Conservation (phyloP, 257 asterid species). For the Scutellaria minor region DNA sequence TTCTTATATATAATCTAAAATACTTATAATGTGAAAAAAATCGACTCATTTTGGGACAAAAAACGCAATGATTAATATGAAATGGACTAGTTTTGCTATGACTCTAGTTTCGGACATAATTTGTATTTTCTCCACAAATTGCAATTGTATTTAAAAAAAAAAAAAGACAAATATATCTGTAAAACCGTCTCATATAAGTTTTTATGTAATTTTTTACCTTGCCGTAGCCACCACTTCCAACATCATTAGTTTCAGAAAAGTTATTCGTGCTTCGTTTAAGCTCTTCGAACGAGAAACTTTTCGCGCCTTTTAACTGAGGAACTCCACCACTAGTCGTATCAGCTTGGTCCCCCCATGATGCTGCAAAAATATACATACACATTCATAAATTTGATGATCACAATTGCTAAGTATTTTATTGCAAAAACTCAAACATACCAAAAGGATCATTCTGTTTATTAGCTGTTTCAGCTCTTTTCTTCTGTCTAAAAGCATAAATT, state of each 20-base stretch:
- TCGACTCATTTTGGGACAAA: too few relatives aligned
- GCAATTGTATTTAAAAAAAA: too few relatives aligned
- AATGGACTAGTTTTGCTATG: too few relatives aligned
- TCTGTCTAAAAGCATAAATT: constrained; percentile 78
- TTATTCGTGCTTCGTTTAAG: constrained; percentile 72
- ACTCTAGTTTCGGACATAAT: too few relatives aligned
- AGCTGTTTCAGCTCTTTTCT: constrained; percentile 72
- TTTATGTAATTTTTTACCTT: constrained; percentile 47
- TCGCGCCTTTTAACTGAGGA: constrained; percentile 83
- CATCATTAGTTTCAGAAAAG: constrained; percentile 65
- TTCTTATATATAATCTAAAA: too few relatives aligned
- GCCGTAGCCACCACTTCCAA: constrained; percentile 93
- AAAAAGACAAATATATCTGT: too few relatives aligned
- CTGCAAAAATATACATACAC: constrained; percentile 39
- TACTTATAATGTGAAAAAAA: too few relatives aligned
- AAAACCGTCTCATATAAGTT: neutral
- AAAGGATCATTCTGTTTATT: constrained; percentile 69
- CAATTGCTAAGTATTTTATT: neutral
- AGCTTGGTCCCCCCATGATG: constrained; percentile 61
- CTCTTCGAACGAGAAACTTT: constrained; percentile 73
- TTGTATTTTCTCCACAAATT: too few relatives aligned
- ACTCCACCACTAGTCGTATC: constrained; percentile 72
- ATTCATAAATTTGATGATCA: constrained; percentile 12
- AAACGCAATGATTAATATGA: too few relatives aligned
- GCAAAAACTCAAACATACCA: constrained; percentile 48